phyloP scores from a whole-genome alignment of 1,284 basidiomycete genomes.

The Cystobasidiaceae sp. region DNA sequence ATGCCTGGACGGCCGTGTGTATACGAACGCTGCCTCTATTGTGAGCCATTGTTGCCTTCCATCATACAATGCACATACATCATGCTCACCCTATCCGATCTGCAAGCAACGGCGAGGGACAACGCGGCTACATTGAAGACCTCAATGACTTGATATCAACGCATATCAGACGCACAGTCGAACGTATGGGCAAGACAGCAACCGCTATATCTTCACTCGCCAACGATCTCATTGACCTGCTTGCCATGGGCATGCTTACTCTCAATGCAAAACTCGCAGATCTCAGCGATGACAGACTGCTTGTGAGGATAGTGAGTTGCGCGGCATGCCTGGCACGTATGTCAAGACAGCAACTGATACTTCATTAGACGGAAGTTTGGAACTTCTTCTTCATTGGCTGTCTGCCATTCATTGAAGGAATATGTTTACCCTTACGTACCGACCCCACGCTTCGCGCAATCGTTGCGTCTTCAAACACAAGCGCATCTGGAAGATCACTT shows the following conservation, averaged over 20 bases:
- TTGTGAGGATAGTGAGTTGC: constrained; percentile 51
- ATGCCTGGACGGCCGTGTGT: constrained; percentile 29
- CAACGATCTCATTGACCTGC: constrained; percentile 72
- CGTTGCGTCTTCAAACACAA: constrained; percentile 44
- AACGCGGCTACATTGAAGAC: constrained; percentile 86
- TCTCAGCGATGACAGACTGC: constrained; percentile 56
- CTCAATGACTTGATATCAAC: constrained; percentile 42
- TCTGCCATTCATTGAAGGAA: constrained; percentile 73
- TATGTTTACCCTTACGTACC: constrained; percentile 50
- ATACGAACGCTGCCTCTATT: constrained; percentile 27
- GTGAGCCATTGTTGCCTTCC: too few relatives aligned
- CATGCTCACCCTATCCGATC: too few relatives aligned
- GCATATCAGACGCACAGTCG: constrained; percentile 59
- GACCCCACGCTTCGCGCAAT: constrained; percentile 39
- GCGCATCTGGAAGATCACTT: constrained; percentile 17
- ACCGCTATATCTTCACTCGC: constrained; percentile 57
- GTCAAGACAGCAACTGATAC: constrained; percentile 47
- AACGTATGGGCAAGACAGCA: constrained; percentile 44
- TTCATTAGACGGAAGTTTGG: constrained; percentile 72
- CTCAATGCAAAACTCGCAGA: constrained; percentile 71
- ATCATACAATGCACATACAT: too few relatives aligned
- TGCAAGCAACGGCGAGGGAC: constrained; percentile 67
- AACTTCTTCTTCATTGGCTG: constrained; percentile 90
- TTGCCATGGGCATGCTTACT: constrained; percentile 83
- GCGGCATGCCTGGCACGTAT: background rate